Conservation (phyloP, 1,139 yeast genomes). For the Debaryomyces coudertii region DNA sequence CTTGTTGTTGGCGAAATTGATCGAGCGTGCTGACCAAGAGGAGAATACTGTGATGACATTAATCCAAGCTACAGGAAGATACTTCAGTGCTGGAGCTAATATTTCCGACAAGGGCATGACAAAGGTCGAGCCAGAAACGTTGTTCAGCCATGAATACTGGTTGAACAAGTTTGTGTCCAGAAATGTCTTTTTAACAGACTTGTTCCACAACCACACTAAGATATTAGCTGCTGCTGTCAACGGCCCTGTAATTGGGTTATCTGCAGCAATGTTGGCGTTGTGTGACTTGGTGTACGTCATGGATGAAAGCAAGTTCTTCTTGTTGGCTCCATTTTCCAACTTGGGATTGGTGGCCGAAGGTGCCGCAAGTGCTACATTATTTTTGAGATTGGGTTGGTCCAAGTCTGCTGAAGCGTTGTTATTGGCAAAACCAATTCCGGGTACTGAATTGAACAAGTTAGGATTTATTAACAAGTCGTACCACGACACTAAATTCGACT, state of each 20-base stretch:
- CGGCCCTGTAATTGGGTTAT: slow-evolving; percentile 86
- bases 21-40: slow-evolving; percentile 70
- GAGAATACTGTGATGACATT: slow-evolving; percentile 67
- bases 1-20: slow-evolving; percentile 58
- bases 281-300: slow-evolving; percentile 77
- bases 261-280: slow-evolving; percentile 72
- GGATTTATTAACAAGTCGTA: slow-evolving; percentile 66
- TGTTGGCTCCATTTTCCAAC: slow-evolving; percentile 79
- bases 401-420: slow-evolving; percentile 74
- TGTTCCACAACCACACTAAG: slow-evolving; percentile 73
- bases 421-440: slow-evolving; percentile 66
- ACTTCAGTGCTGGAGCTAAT: slow-evolving; percentile 87
- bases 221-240: slow-evolving; percentile 75
- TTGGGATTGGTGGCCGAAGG: slow-evolving; percentile 88
- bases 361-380: slow-evolving; percentile 69
- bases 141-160: slow-evolving; percentile 58
- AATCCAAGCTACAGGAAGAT: slow-evolving; percentile 72
- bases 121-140: slow-evolving; percentile 25
- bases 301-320: slow-evolving; percentile 57
- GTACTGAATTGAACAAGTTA: slow-evolving; percentile 55
- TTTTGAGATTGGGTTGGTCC: slow-evolving; percentile 73
- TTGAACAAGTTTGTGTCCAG: slow-evolving; percentile 64
- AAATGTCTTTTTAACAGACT: slow-evolving; percentile 68
- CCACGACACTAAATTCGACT: slow-evolving; percentile 43
- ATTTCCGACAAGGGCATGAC: slow-evolving; percentile 41